Base-by-base conservation (phyloP, 306 rosid species). In the Dryas octopetala region DNA sequence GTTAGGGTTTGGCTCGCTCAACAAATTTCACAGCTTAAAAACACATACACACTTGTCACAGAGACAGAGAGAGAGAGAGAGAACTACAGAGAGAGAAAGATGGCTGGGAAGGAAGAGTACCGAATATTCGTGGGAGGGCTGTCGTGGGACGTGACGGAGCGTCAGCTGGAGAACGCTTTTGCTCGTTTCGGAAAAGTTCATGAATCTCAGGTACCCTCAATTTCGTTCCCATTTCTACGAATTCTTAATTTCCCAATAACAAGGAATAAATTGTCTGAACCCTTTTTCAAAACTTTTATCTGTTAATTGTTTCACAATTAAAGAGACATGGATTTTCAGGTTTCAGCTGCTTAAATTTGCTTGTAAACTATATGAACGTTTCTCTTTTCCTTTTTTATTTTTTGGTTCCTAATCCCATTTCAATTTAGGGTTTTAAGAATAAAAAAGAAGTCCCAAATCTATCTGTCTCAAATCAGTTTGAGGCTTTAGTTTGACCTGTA, bases 121-220 rank as follows among this genome's bases (percentile, higher is more conserved):
- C 88, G 98, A 51, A 90, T 96, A 66, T 96, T 92, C 74, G 98
- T 96, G 3, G 98, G 99, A 50, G 99, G 99, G 7, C 77, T 96
- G 78, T 83, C 96, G 51, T 92, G 91, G 97, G 89, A 96, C 60
- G 88, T 92, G 11, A 80, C 98, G 3, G 97, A 96, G 88, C 96
- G 92, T 84, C 93, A 96, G 86, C 91, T 96, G 38, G 97, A 90
- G 65, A 89, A 78, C 68, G 93, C 96, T 64, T 90, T 96, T 77
- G 76, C 28, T 50, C 98, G 96, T 48, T 96, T 83, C 76, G 99
- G 98, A 59, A 96, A 90, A 82, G 85, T 96, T 46, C 53, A 84
- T 4, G 98, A 96, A 81, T 79, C 85, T 74, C 97, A 92, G 96
- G 98, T 96, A 74, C 57, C 62, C 69, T 66, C 74, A 47, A 60